phyloP scores from a whole-genome alignment of 768 basidiomycete species.

The Auriculariales sp. region DNA sequence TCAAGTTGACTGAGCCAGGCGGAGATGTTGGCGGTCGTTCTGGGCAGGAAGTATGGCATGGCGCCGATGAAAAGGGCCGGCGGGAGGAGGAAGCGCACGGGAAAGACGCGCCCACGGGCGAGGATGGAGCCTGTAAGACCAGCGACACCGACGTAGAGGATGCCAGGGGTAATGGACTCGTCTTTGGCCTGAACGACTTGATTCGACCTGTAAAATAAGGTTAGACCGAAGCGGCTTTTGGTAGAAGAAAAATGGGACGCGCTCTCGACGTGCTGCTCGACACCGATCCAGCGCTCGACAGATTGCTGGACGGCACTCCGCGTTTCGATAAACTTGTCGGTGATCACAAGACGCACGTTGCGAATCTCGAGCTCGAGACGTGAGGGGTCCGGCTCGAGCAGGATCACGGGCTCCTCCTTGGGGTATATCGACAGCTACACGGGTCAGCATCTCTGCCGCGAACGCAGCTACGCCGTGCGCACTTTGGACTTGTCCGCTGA shows the following conservation, averaged over 20 bases:
- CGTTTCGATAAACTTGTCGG: constrained; percentile 40
- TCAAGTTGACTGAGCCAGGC: constrained; percentile 56
- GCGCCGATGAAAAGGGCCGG: constrained; percentile 58
- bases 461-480: too few species aligned
- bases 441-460: too few species aligned
- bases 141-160: constrained; percentile 80
- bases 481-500: too few species aligned
- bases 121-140: constrained; percentile 81
- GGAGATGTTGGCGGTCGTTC: constrained; percentile 57
- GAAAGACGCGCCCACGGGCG: constrained; percentile 58
- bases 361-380: constrained; percentile 69
- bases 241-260: constrained; percentile 16
- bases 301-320: constrained; percentile 54
- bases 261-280: constrained; percentile 82
- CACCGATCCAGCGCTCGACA: constrained; percentile 69
- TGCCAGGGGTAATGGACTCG: constrained; percentile 77
- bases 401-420: constrained; percentile 36
- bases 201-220: constrained; percentile 42
- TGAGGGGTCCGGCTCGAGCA: constrained; percentile 62
- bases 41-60: constrained; percentile 74
- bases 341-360: constrained; percentile 42
- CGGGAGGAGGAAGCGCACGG: constrained; percentile 59
- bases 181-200: constrained; percentile 62
- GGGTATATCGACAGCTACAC: constrained; percentile 77
- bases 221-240: neutral